A percentile compares a stretch with the other conserved stretches of the same genome.
phyloP scores from a whole-genome alignment of 768 basidiomycete genomes.

The Tricholoma matsutake region DNA sequence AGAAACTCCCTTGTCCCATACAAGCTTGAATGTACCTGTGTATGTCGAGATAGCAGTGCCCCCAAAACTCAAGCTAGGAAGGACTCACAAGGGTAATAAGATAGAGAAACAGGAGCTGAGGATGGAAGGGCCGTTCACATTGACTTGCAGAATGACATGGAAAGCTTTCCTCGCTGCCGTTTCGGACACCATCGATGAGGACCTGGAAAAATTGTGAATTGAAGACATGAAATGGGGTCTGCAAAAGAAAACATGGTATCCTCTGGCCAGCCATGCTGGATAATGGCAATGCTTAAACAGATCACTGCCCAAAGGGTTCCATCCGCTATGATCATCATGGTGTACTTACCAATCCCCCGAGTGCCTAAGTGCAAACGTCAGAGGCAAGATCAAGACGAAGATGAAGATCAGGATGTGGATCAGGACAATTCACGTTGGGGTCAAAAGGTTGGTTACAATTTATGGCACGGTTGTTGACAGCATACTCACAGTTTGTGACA shows the following conservation, averaged over 20 bases:
- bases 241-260: slow-evolving; percentile 1
- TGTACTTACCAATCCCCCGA: too few species aligned
- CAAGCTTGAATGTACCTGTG: neutral
- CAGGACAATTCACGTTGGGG: slow-evolving; percentile 3
- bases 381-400: too few species aligned
- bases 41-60: neutral
- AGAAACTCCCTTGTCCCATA: neutral
- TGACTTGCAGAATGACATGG: neutral
- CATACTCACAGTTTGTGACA: neutral
- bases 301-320: neutral
- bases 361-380: too few species aligned
- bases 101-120: neutral
- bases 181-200: neutral
- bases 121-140: slow-evolving; percentile 4
- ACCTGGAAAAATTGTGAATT: neutral
- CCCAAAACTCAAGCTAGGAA: neutral
- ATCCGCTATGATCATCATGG: too few species aligned
- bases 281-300: slow-evolving; percentile 3
- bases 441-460: slow-evolving; percentile 3
- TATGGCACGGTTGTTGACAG: neutral
- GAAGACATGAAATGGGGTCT: slow-evolving; percentile 4
- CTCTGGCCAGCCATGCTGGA: neutral
- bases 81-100: neutral
- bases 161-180: neutral
- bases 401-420: neutral